Evolutionary conservation across 129 eudicot genomes (phyloP).

Genomic region (Chrysanthemum makinoi): DNA sequence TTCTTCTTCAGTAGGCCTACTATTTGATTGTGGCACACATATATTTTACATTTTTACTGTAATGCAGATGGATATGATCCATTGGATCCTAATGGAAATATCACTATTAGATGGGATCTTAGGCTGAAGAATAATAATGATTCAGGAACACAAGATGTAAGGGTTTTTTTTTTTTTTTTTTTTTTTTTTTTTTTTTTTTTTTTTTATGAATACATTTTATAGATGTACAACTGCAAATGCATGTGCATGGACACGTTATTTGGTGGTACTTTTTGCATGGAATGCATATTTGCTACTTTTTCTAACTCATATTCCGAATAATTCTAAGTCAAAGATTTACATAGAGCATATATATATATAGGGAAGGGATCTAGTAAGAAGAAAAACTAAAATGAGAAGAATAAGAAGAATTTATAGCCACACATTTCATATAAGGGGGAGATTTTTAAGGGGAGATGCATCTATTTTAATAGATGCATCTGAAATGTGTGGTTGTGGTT

Average conservation of each 20-base stretch:
- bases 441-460: too few relatives aligned
- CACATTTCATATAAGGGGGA: too few relatives aligned
- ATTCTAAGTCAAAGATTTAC: not conserved
- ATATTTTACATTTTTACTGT: too few relatives aligned
- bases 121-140: slow-evolving; percentile 37
- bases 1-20: not conserved
- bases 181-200: not conserved
- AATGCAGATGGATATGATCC: slow-evolving; percentile 76
- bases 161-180: slow-evolving; percentile 16
- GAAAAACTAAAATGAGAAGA: too few relatives aligned
- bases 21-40: not conserved
- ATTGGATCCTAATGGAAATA: slow-evolving; percentile 74
- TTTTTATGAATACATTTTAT: not conserved
- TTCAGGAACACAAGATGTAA: slow-evolving; percentile 44
- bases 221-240: slow-evolving; percentile 5
- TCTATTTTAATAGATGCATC: too few relatives aligned
- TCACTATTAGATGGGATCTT: slow-evolving; percentile 80
- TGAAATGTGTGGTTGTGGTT: too few relatives aligned
- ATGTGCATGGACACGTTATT: slow-evolving; percentile 17
- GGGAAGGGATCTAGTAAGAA: too few relatives aligned
- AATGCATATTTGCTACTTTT: not conserved
- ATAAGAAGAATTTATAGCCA: too few relatives aligned
- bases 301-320: not conserved
- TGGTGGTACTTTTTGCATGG: slow-evolving; percentile 20
- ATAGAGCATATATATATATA: too few relatives aligned